A percentile compares a stretch with the other conserved stretches of the same genome.
Conservation (phyloP, 2,329 filamentous ascomycete species). For the Penicillium sclerotiorum region DNA sequence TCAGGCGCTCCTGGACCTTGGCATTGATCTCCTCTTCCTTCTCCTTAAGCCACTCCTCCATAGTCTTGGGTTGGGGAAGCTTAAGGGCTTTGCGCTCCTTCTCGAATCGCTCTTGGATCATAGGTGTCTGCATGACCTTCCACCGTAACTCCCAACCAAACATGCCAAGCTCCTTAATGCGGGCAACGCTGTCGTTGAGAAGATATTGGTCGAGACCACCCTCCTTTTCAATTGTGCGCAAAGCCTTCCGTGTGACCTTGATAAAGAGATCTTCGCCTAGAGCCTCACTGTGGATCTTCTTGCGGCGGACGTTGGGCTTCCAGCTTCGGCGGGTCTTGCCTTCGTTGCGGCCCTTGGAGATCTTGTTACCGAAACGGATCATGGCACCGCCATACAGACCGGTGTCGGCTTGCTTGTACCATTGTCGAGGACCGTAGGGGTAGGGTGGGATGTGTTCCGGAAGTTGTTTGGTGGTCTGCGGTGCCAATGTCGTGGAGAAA, state of each 20-base stretch:
- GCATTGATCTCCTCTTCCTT: conserved; percentile 43
- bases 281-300: conserved; percentile 50
- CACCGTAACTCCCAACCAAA: conserved; percentile 89
- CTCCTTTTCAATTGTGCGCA: conserved; percentile 71
- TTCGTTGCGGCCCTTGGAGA: conserved; percentile 52
- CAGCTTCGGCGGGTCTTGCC: conserved; percentile 53
- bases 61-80: conserved; percentile 54
- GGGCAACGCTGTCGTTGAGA: conserved; percentile 72
- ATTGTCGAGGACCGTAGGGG: conserved; percentile 47
- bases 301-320: conserved; percentile 53
- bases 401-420: conserved; percentile 50
- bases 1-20: conserved; percentile 38
- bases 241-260: conserved; percentile 49
- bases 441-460: conserved; percentile 48
- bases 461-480: conserved; percentile 36
- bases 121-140: conserved; percentile 79
- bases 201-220: conserved; percentile 93
- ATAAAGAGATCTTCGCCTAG: conserved; percentile 47
- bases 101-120: conserved; percentile 67
- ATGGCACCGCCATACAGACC: conserved; percentile 52
- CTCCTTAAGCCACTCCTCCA: conserved; percentile 48
- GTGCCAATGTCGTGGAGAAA: conserved; percentile 41
- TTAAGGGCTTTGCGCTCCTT: conserved; percentile 64
- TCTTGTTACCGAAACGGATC: conserved; percentile 54
- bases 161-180: conserved; percentile 84